A percentile compares a stretch with the other conserved stretches of the same genome.
Conservation (phyloP, 2,329 filamentous ascomycete genomes). For the Cordyceps farinosa region DNA sequence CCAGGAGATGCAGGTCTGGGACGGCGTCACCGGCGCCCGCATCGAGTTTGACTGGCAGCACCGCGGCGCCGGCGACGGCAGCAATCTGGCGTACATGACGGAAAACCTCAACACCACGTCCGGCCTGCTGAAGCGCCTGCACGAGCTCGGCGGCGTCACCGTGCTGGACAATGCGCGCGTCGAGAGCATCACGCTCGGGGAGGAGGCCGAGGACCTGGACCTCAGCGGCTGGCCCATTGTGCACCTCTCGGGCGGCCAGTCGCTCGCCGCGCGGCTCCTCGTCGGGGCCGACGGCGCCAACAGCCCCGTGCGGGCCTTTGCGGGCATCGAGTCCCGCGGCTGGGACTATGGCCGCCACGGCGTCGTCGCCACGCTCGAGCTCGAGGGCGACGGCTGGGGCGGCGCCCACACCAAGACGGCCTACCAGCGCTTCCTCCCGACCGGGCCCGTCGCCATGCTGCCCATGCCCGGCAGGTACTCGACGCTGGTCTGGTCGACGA, state of each 20-base stretch:
- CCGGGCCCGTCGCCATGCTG: slow-evolving; percentile 85
- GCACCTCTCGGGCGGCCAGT: slow-evolving; percentile 62
- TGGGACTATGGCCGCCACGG: slow-evolving; percentile 94
- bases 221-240: slow-evolving; percentile 86
- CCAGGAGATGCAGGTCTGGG: slow-evolving; percentile 98
- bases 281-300: slow-evolving; percentile 94
- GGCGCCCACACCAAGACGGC: slow-evolving; percentile 64
- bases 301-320: slow-evolving; percentile 86
- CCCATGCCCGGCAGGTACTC: slow-evolving; percentile 80
- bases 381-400: slow-evolving; percentile 59
- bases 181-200: slow-evolving; percentile 72
- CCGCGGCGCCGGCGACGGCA: slow-evolving; percentile 38
- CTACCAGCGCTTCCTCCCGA: slow-evolving; percentile 92
- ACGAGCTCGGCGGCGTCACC: slow-evolving; percentile 64
- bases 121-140: slow-evolving; percentile 68
- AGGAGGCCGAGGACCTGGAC: slow-evolving; percentile 65
- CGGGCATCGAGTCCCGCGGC: slow-evolving; percentile 77
- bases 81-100: slow-evolving; percentile 89
- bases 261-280: slow-evolving; percentile 75
- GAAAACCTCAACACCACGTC: slow-evolving; percentile 90
- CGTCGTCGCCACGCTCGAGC: slow-evolving; percentile 80
- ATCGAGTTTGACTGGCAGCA: slow-evolving; percentile 81
- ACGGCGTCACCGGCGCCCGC: slow-evolving; percentile 80
- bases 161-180: slow-evolving; percentile 76
- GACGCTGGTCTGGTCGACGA: slow-evolving; percentile 93